Evolutionary conservation across 768 basidiomycete species (phyloP).

Genomic region (Pulveroboletus frians): DNA sequence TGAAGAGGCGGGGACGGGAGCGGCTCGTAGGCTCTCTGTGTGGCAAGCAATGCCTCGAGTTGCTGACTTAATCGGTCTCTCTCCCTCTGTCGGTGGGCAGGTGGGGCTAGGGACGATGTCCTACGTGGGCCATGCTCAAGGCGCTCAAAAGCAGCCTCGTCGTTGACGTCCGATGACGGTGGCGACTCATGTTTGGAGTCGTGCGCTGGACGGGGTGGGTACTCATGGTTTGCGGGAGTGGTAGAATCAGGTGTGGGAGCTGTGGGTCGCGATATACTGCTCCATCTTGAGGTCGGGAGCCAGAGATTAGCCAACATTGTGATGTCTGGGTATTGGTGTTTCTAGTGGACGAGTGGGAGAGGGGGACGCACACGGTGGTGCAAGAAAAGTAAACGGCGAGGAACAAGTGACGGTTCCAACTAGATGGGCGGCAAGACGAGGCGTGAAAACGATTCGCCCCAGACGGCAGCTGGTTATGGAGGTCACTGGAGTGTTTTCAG

Average conservation of each 20-base stretch:
- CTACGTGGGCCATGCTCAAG: constrained; percentile 11
- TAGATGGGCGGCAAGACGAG: neutral
- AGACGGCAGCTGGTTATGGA: neutral
- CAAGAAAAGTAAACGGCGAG: neutral
- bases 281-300: constrained; percentile 15
- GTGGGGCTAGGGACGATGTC: neutral
- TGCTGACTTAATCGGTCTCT: constrained; percentile 3
- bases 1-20: neutral
- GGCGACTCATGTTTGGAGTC: constrained; percentile 16
- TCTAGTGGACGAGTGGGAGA: neutral
- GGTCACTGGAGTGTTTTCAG: neutral
- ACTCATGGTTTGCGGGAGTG: constrained; percentile 7
- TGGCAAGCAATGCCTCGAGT: constrained; percentile 12
- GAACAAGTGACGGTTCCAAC: no score
- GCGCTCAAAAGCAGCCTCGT: constrained; percentile 12
- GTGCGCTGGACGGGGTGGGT: constrained; percentile 1
- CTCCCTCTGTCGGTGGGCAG: constrained; percentile 6
- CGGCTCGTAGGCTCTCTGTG: neutral
- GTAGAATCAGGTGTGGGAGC: constrained; percentile 23
- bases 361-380: neutral
- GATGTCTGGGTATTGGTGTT: neutral
- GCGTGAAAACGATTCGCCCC: no score
- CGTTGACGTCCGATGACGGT: constrained; percentile 16
- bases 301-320: constrained; percentile 6
- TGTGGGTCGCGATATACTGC: constrained; percentile 10